Percentiles rank a stretch among this genome's conserved stretches.
Conservation (phyloP, 345 rosid species). For the Citrus sinensis region DVS_A1.0 CM039164.1:23065001-23065500, state of each 20-base stretch:
- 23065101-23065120: neutral
- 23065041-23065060: neutral
- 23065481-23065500: no score
- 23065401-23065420: slow-evolving; percentile 12
- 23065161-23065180: slow-evolving; percentile 4
- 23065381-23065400: slow-evolving; percentile 1
- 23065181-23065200: neutral
- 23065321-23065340: neutral
- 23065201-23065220: neutral
- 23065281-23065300: slow-evolving; percentile 16
- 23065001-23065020: no score
- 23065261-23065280: slow-evolving; percentile 38
- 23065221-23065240: slow-evolving; percentile 27
- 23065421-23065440: slow-evolving; percentile 12
- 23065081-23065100: neutral
- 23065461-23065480: neutral
- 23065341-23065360: neutral
- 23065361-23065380: neutral
- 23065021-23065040: no score
- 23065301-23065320: slow-evolving; percentile 2
- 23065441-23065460: neutral
- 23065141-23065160: neutral
- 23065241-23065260: slow-evolving; percentile 45
- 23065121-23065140: neutral
- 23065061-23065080: neutral